These are phyloP conservation scores for Mallotus repandus DNA, from an alignment of 441 rosid species.

Conservation along the genomic window DNA sequence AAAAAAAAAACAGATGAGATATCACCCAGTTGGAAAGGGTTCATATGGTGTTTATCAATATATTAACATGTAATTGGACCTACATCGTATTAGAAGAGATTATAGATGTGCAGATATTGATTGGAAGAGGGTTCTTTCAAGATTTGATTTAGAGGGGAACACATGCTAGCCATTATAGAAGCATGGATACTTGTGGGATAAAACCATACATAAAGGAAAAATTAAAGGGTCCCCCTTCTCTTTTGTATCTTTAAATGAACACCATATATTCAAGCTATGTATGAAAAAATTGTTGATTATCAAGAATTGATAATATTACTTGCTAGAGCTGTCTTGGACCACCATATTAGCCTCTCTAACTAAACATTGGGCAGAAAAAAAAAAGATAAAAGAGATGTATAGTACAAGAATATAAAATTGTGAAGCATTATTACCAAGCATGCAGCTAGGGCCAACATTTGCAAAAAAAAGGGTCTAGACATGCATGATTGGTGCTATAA, in stretches of 20 bases:
- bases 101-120: constrained; percentile 29
- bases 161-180: constrained; percentile 38
- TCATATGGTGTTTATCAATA: not conserved
- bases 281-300: constrained; percentile 7
- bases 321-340: constrained; percentile 45
- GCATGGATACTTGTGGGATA: constrained; percentile 32
- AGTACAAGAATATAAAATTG: constrained; percentile 4
- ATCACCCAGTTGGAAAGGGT: constrained; percentile 34
- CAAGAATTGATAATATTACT: not conserved
- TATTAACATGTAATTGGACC: constrained; percentile 24
- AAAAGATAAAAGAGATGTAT: not conserved
- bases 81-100: constrained; percentile 16
- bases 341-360: constrained; percentile 22
- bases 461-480: constrained; percentile 31
- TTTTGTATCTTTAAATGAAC: constrained; percentile 46
- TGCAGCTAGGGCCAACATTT: constrained; percentile 35
- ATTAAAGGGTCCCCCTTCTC: constrained; percentile 1
- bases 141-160: constrained; percentile 20
- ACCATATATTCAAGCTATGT: constrained; percentile 44
- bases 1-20: constrained; percentile 28
- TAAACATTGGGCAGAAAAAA: not conserved
- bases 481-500: constrained; percentile 37
- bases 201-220: constrained; percentile 9
- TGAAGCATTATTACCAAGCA: constrained; percentile 42
- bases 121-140: constrained; percentile 27